phyloP scores from a whole-genome alignment of 169 alveolate genomes.

The Perkinsus chesapeaki region DNA sequence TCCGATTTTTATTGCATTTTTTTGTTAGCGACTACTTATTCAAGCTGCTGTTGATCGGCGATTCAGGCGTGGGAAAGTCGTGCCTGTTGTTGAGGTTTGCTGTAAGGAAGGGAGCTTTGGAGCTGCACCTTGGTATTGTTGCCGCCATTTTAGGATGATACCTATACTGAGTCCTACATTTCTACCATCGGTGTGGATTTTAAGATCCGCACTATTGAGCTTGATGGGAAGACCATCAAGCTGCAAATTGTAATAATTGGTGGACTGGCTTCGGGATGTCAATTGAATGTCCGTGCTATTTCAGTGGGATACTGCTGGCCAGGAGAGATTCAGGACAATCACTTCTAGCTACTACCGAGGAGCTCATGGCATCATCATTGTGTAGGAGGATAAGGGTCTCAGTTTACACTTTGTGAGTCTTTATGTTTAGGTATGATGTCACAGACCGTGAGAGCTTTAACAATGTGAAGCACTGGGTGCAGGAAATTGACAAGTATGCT shows the following conservation, averaged over 20 bases:
- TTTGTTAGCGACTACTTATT: constrained; percentile 77
- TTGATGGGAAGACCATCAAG: constrained; percentile 82
- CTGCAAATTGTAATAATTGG: constrained; percentile 66
- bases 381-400: constrained; percentile 72
- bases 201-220: constrained; percentile 81
- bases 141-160: constrained; percentile 52
- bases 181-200: constrained; percentile 87
- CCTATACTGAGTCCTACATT: constrained; percentile 77
- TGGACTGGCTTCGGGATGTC: neutral
- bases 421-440: constrained; percentile 13
- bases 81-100: constrained; percentile 90
- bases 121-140: neutral
- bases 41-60: constrained; percentile 93
- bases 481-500: constrained; percentile 85
- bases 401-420: constrained; percentile 19
- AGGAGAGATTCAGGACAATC: constrained; percentile 90
- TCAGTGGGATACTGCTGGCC: constrained; percentile 98
- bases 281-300: neutral
- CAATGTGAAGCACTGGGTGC: constrained; percentile 80
- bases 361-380: constrained; percentile 89
- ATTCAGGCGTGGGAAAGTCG: constrained; percentile 96
- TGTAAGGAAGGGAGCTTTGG: constrained; percentile 44
- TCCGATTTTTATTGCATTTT: neutral
- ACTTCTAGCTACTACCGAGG: constrained; percentile 94
- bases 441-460: constrained; percentile 56